Evolutionary conservation across 176 grass and related monocot genomes (phyloP).

Genomic region (Leersia perrieri): DNA sequence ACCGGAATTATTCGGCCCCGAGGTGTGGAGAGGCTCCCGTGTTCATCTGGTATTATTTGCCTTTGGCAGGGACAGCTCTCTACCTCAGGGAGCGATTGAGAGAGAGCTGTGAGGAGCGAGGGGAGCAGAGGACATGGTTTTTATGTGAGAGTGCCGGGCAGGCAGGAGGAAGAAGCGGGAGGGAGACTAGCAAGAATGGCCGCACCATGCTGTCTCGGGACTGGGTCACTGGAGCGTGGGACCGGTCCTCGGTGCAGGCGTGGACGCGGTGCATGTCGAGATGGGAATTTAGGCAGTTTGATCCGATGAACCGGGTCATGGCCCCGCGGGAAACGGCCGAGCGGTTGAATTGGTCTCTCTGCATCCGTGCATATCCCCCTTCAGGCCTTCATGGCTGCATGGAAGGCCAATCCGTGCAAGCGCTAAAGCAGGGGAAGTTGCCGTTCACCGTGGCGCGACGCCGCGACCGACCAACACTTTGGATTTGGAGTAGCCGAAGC

Average conservation of each 20-base stretch:
- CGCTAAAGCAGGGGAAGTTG: too few relatives aligned
- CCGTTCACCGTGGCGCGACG: too few relatives aligned
- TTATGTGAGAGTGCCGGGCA: slow-evolving; percentile 23
- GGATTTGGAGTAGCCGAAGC: too few relatives aligned
- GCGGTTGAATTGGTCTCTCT: background rate
- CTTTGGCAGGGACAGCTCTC: slow-evolving; percentile 45
- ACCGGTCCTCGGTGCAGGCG: background rate
- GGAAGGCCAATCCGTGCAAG: too few relatives aligned
- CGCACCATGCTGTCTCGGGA: background rate
- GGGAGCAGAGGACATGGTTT: background rate
- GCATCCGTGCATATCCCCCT: background rate
- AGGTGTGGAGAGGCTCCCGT: slow-evolving; percentile 27
- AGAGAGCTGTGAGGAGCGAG: slow-evolving; percentile 53
- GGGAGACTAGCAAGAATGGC: background rate
- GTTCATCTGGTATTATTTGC: slow-evolving; percentile 41
- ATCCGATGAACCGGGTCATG: slow-evolving; percentile 5
- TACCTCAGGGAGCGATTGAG: slow-evolving; percentile 52
- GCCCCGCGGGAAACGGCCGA: slow-evolving; percentile 3
- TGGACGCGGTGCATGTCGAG: slow-evolving; percentile 2
- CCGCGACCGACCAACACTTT: too few relatives aligned
- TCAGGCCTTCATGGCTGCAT: too few relatives aligned
- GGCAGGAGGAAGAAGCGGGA: background rate
- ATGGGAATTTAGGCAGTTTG: slow-evolving; percentile 1
- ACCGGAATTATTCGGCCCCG: slow-evolving; percentile 14
- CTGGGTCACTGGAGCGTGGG: background rate